Conservation (phyloP, 2,329 filamentous ascomycete genomes). For the Helotiales sp. region DNA sequence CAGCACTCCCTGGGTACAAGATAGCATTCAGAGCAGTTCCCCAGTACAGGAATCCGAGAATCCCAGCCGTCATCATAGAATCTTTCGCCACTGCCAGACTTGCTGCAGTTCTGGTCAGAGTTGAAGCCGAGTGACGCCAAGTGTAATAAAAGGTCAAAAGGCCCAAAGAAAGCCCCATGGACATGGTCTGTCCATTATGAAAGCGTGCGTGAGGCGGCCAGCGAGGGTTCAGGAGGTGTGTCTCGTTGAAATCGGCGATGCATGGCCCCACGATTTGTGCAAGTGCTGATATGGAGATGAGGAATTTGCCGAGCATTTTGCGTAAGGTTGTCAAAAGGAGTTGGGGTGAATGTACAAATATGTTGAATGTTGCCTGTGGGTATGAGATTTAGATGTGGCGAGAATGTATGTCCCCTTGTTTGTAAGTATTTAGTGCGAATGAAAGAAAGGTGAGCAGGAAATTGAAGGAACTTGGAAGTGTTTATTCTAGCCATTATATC, state of each 20-base stretch:
- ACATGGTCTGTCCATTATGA: conserved; percentile 55
- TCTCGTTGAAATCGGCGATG: conserved; percentile 42
- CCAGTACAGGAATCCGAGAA: conserved; percentile 46
- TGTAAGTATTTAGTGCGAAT: too few species aligned
- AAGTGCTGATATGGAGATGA: conserved; percentile 27
- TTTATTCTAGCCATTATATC: too few species aligned
- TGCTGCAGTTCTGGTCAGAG: too few species aligned
- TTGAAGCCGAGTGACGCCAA: too few species aligned
- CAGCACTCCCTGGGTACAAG: conserved; percentile 46
- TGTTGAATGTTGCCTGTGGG: too few species aligned
- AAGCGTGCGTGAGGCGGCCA: conserved; percentile 53
- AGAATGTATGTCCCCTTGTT: too few species aligned
- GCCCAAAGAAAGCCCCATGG: conserved; percentile 43
- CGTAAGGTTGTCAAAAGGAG: background rate
- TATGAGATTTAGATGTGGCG: too few species aligned
- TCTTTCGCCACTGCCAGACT: conserved; percentile 14
- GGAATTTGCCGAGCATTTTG: conserved; percentile 19
- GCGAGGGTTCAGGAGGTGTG: conserved; percentile 47
- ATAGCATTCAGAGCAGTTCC: conserved; percentile 43
- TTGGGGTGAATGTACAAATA: background rate
- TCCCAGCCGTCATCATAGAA: conserved; percentile 34
- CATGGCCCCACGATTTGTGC: conserved; percentile 27
- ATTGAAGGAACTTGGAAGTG: too few species aligned
- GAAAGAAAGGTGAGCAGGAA: too few species aligned
- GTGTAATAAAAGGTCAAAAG: conserved; percentile 40